Conservation (phyloP, 164 flowering plant genomes). For the Piper betle region DNA sequence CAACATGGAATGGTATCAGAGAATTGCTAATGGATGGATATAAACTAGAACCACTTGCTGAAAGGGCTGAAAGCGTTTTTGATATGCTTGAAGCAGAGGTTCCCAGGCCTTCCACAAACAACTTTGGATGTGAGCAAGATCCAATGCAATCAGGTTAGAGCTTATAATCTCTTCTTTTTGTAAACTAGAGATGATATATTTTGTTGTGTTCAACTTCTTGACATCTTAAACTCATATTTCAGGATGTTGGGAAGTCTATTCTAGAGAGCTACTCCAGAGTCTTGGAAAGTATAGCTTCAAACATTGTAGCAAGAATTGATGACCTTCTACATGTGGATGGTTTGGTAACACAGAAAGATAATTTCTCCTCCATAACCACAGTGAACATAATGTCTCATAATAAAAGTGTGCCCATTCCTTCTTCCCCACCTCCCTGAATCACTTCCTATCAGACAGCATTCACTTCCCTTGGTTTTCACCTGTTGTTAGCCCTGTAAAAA, state of each 20-base stretch:
- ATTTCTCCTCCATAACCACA: constrained; percentile 34
- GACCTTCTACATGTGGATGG: constrained; percentile 88
- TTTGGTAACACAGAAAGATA: constrained; percentile 54
- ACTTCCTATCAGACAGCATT: constrained; percentile 52
- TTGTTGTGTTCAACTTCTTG: not conserved
- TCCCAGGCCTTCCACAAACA: constrained; percentile 80
- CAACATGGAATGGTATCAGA: constrained; percentile 89
- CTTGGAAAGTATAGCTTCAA: constrained; percentile 89
- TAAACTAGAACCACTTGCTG: constrained; percentile 70
- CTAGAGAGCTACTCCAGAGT: constrained; percentile 98
- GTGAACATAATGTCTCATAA: constrained; percentile 45
- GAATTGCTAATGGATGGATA: constrained; percentile 77
- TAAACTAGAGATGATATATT: not conserved
- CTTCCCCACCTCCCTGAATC: constrained; percentile 47
- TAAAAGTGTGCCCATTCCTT: constrained; percentile 42
- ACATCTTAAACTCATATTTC: constrained; percentile 6
- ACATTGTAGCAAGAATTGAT: constrained; percentile 79
- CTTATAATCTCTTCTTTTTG: not conserved
- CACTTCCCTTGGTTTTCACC: constrained; percentile 55
- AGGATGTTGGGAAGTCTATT: constrained; percentile 95
- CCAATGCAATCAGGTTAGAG: constrained; percentile 77
- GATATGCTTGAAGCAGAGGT: constrained; percentile 76
- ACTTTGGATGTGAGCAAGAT: constrained; percentile 83
- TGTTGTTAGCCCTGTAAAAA: constrained; percentile 50
- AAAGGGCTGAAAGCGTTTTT: constrained; percentile 83